These are phyloP conservation scores for Aquilaria agallochum DNA, from an alignment of 441 rosid species.

Conservation along the genomic window DNA sequence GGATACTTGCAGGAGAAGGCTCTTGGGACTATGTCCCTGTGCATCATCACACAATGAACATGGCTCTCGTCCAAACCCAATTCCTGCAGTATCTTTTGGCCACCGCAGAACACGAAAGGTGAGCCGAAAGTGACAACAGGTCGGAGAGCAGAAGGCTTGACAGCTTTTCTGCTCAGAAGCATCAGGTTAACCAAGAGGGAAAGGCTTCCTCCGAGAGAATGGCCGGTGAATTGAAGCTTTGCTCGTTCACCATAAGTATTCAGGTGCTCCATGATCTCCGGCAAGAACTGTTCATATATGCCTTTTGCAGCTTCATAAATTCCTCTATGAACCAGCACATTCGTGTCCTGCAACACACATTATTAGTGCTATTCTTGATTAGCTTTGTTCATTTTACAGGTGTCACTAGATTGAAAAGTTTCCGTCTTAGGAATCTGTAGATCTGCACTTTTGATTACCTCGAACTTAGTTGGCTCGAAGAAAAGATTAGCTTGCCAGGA, in stretches of 20 bases:
- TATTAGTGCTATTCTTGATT: slow-evolving; percentile 1
- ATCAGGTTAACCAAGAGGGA: slow-evolving; percentile 72
- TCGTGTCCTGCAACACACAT: slow-evolving; percentile 45
- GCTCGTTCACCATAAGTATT: slow-evolving; percentile 59
- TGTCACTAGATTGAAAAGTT: background rate
- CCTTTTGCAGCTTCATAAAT: slow-evolving; percentile 96
- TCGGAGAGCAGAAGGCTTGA: slow-evolving; percentile 49
- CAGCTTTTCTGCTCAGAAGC: slow-evolving; percentile 53
- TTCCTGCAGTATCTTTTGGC: slow-evolving; percentile 55
- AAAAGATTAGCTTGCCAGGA: slow-evolving; percentile 94
- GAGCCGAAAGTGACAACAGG: slow-evolving; percentile 86
- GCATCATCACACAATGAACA: slow-evolving; percentile 76
- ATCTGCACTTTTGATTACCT: slow-evolving; percentile 36
- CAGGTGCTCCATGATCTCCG: slow-evolving; percentile 67
- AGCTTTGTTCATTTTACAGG: background rate
- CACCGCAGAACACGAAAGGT: slow-evolving; percentile 86
- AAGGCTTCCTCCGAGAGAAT: slow-evolving; percentile 94
- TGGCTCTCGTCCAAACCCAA: slow-evolving; percentile 77
- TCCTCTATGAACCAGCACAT: slow-evolving; percentile 86
- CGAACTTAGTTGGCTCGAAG: slow-evolving; percentile 81
- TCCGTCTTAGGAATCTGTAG: slow-evolving; percentile 3
- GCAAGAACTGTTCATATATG: slow-evolving; percentile 71
- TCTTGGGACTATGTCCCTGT: slow-evolving; percentile 91
- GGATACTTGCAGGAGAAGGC: slow-evolving; percentile 96
- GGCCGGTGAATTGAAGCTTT: slow-evolving; percentile 81